Base-by-base conservation (phyloP, 2,329 filamentous ascomycete genomes). In the Trichoderma pleuroti region DNA sequence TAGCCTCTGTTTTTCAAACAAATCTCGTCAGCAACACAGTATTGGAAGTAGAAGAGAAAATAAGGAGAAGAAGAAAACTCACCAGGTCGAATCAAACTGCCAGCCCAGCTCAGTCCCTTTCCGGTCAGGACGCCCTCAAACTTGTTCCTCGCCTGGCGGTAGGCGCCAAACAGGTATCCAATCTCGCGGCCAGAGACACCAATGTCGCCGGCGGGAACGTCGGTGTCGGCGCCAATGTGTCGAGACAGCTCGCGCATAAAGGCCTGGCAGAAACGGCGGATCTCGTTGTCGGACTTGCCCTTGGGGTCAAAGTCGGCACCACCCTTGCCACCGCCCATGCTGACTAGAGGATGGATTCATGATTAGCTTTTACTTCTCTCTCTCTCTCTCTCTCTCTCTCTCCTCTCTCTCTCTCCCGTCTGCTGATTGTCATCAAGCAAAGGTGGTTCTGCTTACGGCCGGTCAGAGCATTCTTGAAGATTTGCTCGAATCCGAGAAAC, bases 391-490 rank as follows among this genome's bases (percentile, higher is more conserved):
- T n/a, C n/a, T n/a, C n/a, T n/a, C n/a, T n/a, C n/a, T n/a, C n/a
- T n/a, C n/a, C n/a, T n/a, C n/a, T n/a, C n/a, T n/a, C n/a, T n/a
- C n/a, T n/a, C n/a, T n/a, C n/a, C 26, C 26, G 5, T 28, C 26
- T 28, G 26, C n/a, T 34, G 5, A 10, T 28, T 28, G 26, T 28
- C 5, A 2, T 0, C 18, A 12, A 1, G 52, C 6, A 30, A 18
- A 16, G n/a, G 56, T 11, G 36, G 12, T 67, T 24, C 18, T 46
- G 89, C 92, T 86, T 86, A 94, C 92, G 85, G 80, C 96, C 96
- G 73, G 96, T 98, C 76, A 98, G 86, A 76, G 96, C 96, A 93
- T 98, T 98, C 90, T 98, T 98, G 89, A 98, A 98, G 85, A 95
- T 97, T 86, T 98, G 96, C 90, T 99, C 96, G 79, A 98, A 98